These are phyloP conservation scores for Penicillium simplicissimum DNA, from an alignment of 495 filamentous ascomycete species.

Conservation along the genomic window DNA sequence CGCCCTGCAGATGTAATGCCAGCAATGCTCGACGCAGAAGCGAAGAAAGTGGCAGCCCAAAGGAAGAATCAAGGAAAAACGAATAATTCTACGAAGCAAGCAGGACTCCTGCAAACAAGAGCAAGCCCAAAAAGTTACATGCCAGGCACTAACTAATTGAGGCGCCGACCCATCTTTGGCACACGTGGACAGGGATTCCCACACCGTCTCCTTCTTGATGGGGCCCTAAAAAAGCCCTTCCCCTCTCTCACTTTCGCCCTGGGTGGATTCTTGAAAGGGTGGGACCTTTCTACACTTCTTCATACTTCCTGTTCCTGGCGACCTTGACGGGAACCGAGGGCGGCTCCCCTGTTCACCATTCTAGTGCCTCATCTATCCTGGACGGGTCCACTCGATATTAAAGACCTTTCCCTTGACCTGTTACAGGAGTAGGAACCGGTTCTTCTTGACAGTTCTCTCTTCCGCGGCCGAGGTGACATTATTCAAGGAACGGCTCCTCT, in stretches of 20 bases:
- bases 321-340: constrained; percentile 15
- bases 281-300: constrained; percentile 16
- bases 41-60: neutral
- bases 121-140: neutral
- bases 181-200: constrained; percentile 29
- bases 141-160: constrained; percentile 9
- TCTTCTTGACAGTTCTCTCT: constrained; percentile 20
- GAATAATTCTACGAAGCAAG: too few species aligned
- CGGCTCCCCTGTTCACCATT: constrained; percentile 23
- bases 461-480: constrained; percentile 12
- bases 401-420: constrained; percentile 18
- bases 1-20: constrained; percentile 16
- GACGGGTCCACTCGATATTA: constrained; percentile 22
- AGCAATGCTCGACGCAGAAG: constrained; percentile 7
- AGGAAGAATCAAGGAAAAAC: neutral
- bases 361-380: constrained; percentile 5
- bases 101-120: neutral
- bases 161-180: constrained; percentile 3
- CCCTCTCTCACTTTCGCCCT: neutral
- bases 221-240: constrained; percentile 13
- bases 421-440: constrained; percentile 13
- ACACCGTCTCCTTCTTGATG: constrained; percentile 3
- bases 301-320: constrained; percentile 7
- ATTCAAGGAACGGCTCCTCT: constrained; percentile 6
- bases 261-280: constrained; percentile 20